A percentile compares a stretch with the other conserved stretches of the same genome.
These are phyloP conservation scores for Gremmenia infestans DNA, from an alignment of 2,329 filamentous ascomycete genomes.

Conservation along the genomic window DNA sequence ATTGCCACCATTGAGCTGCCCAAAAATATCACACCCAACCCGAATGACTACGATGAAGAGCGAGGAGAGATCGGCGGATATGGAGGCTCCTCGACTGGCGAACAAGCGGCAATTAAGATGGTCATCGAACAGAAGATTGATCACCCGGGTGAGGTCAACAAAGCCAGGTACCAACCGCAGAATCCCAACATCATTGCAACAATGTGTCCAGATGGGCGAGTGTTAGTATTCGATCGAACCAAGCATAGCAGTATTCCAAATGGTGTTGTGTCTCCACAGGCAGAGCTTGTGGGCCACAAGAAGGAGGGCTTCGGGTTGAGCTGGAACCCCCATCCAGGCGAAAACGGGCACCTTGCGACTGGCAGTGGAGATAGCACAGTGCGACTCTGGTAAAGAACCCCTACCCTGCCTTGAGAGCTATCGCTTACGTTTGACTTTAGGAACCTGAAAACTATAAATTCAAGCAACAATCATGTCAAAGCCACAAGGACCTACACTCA, in stretches of 20 bases:
- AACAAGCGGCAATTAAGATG: constrained; percentile 74
- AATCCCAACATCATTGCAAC: constrained; percentile 97
- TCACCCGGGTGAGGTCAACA: constrained; percentile 96
- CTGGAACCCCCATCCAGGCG: constrained; percentile 72
- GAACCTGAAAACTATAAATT: constrained; percentile 74
- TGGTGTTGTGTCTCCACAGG: constrained; percentile 71
- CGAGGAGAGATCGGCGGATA: constrained; percentile 92
- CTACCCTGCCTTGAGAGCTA: not conserved
- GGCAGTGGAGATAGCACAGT: constrained; percentile 92
- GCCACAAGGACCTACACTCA: constrained; percentile 76
- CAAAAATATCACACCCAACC: constrained; percentile 67
- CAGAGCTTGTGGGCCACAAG: constrained; percentile 79
- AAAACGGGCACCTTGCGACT: constrained; percentile 72
- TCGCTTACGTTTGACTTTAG: constrained; percentile 36
- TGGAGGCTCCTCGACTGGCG: constrained; percentile 62
- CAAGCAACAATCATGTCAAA: constrained; percentile 63
- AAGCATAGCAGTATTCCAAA: constrained; percentile 81
- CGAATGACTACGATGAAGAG: constrained; percentile 85
- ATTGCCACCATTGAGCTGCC: constrained; percentile 93
- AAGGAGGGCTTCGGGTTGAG: constrained; percentile 87
- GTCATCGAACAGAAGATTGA: constrained; percentile 93
- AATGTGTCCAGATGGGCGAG: constrained; percentile 78
- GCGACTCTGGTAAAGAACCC: constrained; percentile 67
- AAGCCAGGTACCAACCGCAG: constrained; percentile 94
- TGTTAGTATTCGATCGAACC: constrained; percentile 92